These are phyloP conservation scores for Leptodermis oblonga DNA, from an alignment of 257 asterid genomes.

Conservation along the genomic window DNA sequence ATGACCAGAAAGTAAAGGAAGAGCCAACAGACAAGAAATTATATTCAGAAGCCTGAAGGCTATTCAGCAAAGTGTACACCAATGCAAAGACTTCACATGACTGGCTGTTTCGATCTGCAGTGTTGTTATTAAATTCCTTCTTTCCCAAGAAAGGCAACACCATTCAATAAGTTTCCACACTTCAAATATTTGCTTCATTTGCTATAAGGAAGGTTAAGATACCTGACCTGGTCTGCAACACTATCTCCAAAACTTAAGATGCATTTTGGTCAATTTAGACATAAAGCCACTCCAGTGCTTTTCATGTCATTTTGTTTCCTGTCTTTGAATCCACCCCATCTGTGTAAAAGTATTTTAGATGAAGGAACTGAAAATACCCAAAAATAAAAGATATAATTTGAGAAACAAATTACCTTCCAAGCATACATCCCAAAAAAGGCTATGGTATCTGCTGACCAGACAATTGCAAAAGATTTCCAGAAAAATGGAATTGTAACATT, in stretches of 20 bases:
- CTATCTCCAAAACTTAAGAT: conserved; percentile 7
- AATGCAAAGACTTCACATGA: conserved; percentile 6
- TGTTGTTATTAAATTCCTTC: neutral
- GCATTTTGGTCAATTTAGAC: conserved; percentile 5
- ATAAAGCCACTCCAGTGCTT: conserved; percentile 9
- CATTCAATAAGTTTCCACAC: neutral
- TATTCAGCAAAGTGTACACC: neutral
- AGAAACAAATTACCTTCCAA: conserved; percentile 69
- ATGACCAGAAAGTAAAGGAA: neutral
- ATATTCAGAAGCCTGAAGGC: neutral
- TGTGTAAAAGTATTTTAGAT: conserved; percentile 9
- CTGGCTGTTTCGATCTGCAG: neutral
- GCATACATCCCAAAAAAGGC: conserved; percentile 90
- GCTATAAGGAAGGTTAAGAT: conserved; percentile 9
- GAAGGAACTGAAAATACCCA: neutral
- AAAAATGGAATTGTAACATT: conserved; percentile 80
- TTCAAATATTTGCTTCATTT: neutral
- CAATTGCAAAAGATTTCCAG: conserved; percentile 89
- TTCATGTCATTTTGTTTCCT: conserved; percentile 20
- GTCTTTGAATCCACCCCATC: conserved; percentile 34
- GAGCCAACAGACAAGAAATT: neutral
- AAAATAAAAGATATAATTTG: neutral
- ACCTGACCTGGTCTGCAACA: conserved; percentile 12
- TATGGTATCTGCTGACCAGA: conserved; percentile 83
- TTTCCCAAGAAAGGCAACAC: conserved; percentile 1